phyloP scores from a whole-genome alignment of 306 rosid species.

The Citrullus mucosospermus region DNA sequence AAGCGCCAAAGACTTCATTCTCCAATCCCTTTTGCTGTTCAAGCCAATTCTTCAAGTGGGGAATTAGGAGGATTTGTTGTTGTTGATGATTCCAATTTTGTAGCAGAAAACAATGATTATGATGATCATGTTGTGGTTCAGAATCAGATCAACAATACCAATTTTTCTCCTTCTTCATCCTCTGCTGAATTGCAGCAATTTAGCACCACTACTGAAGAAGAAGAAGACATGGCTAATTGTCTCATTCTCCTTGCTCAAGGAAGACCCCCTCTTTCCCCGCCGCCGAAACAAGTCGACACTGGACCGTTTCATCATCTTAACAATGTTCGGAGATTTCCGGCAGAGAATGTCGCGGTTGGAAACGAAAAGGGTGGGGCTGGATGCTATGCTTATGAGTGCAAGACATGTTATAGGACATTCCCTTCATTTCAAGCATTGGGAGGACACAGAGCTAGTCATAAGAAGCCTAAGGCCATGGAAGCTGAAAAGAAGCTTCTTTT shows the following conservation, averaged over 20 bases:
- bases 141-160: background rate
- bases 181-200: slow-evolving; percentile 14
- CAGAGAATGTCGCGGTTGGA: background rate
- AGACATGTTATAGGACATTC: slow-evolving; percentile 68
- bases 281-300: background rate
- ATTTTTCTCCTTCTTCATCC: slow-evolving; percentile 28
- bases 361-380: background rate
- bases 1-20: slow-evolving; percentile 90
- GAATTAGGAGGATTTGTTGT: background rate
- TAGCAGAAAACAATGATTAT: background rate
- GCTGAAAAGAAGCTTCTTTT: slow-evolving; percentile 7
- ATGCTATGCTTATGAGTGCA: slow-evolving; percentile 54
- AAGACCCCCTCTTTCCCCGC: slow-evolving; percentile 14
- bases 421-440: slow-evolving; percentile 89
- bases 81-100: background rate
- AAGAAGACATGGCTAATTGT: slow-evolving; percentile 88
- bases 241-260: slow-evolving; percentile 81
- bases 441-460: slow-evolving; percentile 88
- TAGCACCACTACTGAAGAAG: slow-evolving; percentile 37
- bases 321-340: background rate
- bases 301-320: background rate
- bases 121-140: background rate
- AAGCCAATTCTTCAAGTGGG: slow-evolving; percentile 5
- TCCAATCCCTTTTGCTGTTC: slow-evolving; percentile 50
- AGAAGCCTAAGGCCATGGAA: slow-evolving; percentile 40